Evolutionary conservation across 352 stramenopile genomes (phyloP), one percentile per base, ranked within the genome.

Genomic region (Saprolegnia diclina): DNA sequence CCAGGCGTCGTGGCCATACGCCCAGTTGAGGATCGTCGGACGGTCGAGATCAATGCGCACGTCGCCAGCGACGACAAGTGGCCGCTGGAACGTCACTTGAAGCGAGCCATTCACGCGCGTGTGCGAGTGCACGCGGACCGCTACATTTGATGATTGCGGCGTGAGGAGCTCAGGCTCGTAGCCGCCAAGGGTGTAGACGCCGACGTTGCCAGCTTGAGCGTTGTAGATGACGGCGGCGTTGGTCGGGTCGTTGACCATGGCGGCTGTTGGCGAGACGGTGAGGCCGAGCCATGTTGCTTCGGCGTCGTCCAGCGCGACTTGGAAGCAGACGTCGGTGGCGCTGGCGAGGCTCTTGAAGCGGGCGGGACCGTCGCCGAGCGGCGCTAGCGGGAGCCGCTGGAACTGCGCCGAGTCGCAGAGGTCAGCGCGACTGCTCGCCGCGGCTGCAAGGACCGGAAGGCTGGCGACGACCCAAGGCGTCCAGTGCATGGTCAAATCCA

Each of bases 211-310:
- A 16, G 52, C 35, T 59, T 16, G 11, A 40, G 76, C 75, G 64
- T 82, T 79, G 72, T 88, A 90, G 62, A 91, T 74, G 78, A 94
- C 88, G 50, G 87, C 84, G 67, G 88, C 91, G 38, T 76, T 74
- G 19, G 48, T 65, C 4, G 83, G 86, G 48, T 73, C 81, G 76
- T 81, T 91, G 64, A 91, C 83, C 82, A 92, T 94, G 18, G 65
- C 56, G 16, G 74, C 68, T 14, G 38, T 72, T 1, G 66, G 73
- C 0, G 84, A 76, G 45, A 85, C 68, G 0, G 82, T 81, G 38
- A 92, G 45, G 29, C 32, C 62, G n/a, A 67, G 42, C 62, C 62
- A 67, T 9, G 62, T 67, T n/a, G 62, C 62, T 4, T 61, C 4
- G 26, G 62, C 14, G 50, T 67, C 62, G 32, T 14, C 14, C 24